Conservation (phyloP, 306 rosid genomes). For the Lablab purpureus region DNA sequence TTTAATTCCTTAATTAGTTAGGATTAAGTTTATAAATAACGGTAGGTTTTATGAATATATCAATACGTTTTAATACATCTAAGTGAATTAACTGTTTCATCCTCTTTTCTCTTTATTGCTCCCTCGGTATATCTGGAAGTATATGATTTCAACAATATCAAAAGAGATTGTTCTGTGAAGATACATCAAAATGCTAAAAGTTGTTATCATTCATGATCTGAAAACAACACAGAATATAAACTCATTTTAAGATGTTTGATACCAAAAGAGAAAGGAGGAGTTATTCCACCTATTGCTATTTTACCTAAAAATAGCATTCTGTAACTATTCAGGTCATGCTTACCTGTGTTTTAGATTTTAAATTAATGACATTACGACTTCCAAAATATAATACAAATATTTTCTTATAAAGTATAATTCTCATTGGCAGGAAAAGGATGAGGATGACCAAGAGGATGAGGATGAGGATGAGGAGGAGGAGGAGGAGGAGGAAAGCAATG, state of each 20-base stretch:
- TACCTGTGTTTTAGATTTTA: not conserved
- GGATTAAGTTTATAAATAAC: not conserved
- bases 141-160: not conserved
- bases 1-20: not conserved
- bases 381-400: slow-evolving; percentile 2
- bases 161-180: not conserved
- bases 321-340: not conserved
- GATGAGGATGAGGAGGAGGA: slow-evolving; percentile 64
- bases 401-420: not conserved
- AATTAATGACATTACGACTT: not conserved
- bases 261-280: not conserved
- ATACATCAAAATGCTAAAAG: not conserved
- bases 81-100: not conserved
- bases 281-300: not conserved
- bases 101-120: not conserved
- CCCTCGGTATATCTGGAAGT: not conserved
- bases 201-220: not conserved
- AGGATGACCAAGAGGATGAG: slow-evolving; percentile 65
- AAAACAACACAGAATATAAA: slow-evolving; percentile 1
- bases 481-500: slow-evolving; percentile 53
- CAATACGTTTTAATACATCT: not conserved
- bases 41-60: not conserved
- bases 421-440: slow-evolving; percentile 67
- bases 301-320: slow-evolving; percentile 6
- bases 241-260: slow-evolving; percentile 19